Base-by-base conservation (phyloP, 2,329 filamentous ascomycete genomes). In the Dichotomopilus funicola region DNA sequence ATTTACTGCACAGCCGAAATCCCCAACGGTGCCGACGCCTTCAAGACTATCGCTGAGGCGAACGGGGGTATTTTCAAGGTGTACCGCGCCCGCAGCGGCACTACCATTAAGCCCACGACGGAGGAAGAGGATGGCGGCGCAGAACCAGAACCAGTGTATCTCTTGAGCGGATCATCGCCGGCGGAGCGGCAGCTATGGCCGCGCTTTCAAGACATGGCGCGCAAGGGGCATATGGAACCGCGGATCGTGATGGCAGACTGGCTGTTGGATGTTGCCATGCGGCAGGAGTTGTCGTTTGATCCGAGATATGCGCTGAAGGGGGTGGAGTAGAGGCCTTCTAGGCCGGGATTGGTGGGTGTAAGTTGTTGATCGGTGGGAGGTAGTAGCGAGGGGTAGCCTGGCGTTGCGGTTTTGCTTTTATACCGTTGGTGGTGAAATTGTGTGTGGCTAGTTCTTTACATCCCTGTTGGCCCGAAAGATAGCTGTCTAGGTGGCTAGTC, bases 231-330 rank as follows among this genome's bases (percentile, higher is more conserved):
- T 66, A 91, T 92, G 80, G 80, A 85, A 62, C 86, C 91, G 2
- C 79, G 88, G 52, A 85, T 99, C 42, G 90, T 96, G 31, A 81
- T 81, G 47, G 82, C 88, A 2, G 91, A 99, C 67, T 99, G 94
- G 94, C 70, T 99, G 64, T 74, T 99, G 55, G 87, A 91, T 66
- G 85, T 91, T 57, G 89, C 90, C 4, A 92, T 99, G 88, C 84
- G 82, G 64, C 94, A 99, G 72, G 79, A 90, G 70, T 75, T 94
- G 60, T 76, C 77, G n/a, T 86, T 83, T 70, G 76, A 84, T 55
- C 73, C 84, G 42, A 80, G 77, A 62, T 90, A 89, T 66, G 68
- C 84, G 49, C 73, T 74, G 35, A 69, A 57, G 55, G 34, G 43
- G 37, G 35, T 45, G 38, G 63, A 65, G 46, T 42, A 46, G 48